These are phyloP conservation scores for Coemansia sp. DNA, from an alignment of 192 early-diverging fungal genomes.

Conservation along the genomic window DNA sequence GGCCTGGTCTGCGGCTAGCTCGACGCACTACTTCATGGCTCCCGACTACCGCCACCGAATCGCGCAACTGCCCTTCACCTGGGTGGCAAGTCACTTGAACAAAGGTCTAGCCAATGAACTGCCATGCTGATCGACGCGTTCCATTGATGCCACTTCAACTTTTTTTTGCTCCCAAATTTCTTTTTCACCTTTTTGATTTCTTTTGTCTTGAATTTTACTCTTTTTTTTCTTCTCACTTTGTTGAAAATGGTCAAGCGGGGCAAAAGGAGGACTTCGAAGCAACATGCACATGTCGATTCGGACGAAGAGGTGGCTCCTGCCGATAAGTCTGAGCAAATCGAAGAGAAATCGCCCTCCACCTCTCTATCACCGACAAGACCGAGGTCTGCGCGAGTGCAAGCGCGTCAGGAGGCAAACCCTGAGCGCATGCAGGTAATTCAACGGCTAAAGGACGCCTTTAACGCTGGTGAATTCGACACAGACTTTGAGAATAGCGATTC, in stretches of 20 bases:
- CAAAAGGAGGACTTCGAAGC: slow-evolving; percentile 2
- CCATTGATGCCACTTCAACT: neutral
- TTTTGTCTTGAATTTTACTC: slow-evolving; percentile 8
- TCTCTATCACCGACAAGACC: slow-evolving; percentile 4
- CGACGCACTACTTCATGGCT: slow-evolving; percentile 28
- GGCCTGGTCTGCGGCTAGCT: neutral
- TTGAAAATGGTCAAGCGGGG: slow-evolving; percentile 4
- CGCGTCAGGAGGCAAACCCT: slow-evolving; percentile 39
- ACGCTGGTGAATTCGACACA: slow-evolving; percentile 36
- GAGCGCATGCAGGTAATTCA: slow-evolving; percentile 32
- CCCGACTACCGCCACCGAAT: slow-evolving; percentile 16
- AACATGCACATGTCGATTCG: neutral
- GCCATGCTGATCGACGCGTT: neutral
- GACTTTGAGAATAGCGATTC: slow-evolving; percentile 18
- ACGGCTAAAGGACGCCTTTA: slow-evolving; percentile 39
- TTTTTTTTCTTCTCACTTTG: slow-evolving; percentile 1
- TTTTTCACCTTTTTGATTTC: slow-evolving; percentile 7
- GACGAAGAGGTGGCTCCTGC: neutral
- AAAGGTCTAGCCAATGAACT: neutral
- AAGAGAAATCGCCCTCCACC: neutral
- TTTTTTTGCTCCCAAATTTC: slow-evolving; percentile 13
- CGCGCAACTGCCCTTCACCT: neutral
- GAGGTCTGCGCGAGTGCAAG: slow-evolving; percentile 28
- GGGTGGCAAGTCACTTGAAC: neutral
- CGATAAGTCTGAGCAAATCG: neutral